These are phyloP conservation scores for Thraustochytrium sp. DNA, from an alignment of 352 stramenopile genomes.

Conservation along the genomic window DNA sequence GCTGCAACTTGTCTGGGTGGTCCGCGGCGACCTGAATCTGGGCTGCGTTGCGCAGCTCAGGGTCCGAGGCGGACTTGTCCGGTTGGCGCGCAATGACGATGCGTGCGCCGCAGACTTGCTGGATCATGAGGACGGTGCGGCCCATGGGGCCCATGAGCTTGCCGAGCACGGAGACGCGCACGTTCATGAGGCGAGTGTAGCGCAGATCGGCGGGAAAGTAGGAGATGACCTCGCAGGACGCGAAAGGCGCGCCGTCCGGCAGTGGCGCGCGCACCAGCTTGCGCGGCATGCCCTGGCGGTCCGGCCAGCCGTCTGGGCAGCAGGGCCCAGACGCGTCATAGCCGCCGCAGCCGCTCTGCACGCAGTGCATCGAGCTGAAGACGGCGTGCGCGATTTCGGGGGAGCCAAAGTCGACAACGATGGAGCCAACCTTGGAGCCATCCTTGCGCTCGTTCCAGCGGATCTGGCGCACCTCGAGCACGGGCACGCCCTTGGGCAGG, in stretches of 20 bases:
- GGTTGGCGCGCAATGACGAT: slow-evolving; percentile 2
- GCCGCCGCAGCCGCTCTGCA: slow-evolving; percentile 13
- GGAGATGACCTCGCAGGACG: slow-evolving; percentile 2
- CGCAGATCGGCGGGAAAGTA: background rate
- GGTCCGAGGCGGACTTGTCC: background rate
- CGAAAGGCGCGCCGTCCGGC: background rate
- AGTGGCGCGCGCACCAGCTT: background rate
- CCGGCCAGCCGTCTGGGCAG: background rate
- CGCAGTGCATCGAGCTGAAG: background rate
- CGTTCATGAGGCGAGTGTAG: background rate
- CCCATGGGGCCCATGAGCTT: background rate
- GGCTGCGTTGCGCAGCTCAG: background rate
- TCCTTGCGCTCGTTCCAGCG: slow-evolving; percentile 29
- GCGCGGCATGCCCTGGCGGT: slow-evolving; percentile 22
- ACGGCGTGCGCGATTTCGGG: background rate
- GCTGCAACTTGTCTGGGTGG: background rate
- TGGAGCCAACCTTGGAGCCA: background rate
- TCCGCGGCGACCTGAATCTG: slow-evolving; percentile 1
- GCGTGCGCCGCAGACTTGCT: slow-evolving; percentile 21
- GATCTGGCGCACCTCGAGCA: background rate
- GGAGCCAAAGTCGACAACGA: background rate
- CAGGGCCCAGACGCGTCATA: background rate
- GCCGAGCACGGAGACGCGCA: background rate
- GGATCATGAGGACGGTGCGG: slow-evolving; percentile 29
- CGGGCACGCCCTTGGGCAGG: background rate